Percentiles rank a stretch among this genome's conserved stretches.
phyloP scores from a whole-genome alignment of 2,329 filamentous ascomycete species.

The Fusarium pseudonygamai region DNA sequence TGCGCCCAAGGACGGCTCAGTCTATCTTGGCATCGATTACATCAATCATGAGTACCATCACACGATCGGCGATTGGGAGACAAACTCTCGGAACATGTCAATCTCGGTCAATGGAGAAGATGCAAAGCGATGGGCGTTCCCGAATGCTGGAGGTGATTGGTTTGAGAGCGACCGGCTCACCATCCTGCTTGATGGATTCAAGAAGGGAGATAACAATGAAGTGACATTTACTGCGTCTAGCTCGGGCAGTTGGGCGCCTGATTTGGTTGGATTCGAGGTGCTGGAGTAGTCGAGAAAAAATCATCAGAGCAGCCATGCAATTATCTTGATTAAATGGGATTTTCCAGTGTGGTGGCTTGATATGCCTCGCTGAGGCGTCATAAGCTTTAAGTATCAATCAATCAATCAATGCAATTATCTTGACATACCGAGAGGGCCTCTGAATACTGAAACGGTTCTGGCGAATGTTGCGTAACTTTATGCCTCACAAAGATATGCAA shows the following conservation, averaged over 20 bases:
- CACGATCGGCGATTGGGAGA: constrained; percentile 53
- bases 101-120: constrained; percentile 56
- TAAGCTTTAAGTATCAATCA: too few relatives aligned
- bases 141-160: constrained; percentile 61
- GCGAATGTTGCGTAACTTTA: neutral
- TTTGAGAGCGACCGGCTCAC: constrained; percentile 57
- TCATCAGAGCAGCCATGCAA: neutral
- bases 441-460: too few relatives aligned
- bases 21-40: constrained; percentile 58
- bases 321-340: too few relatives aligned
- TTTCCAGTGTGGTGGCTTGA: too few relatives aligned
- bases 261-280: constrained; percentile 55
- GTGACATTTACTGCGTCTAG: constrained; percentile 48
- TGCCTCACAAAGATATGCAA: too few relatives aligned
- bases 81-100: constrained; percentile 61
- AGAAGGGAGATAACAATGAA: constrained; percentile 49
- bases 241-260: constrained; percentile 48
- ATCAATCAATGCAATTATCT: too few relatives aligned
- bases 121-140: constrained; percentile 59
- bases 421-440: too few relatives aligned
- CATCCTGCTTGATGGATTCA: constrained; percentile 58
- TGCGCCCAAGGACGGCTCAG: constrained; percentile 44
- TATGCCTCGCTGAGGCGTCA: too few relatives aligned
- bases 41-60: constrained; percentile 63
- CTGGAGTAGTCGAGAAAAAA: neutral